Percentiles rank a stretch among this genome's conserved stretches.
Evolutionary conservation across 2,329 filamentous ascomycete genomes (phyloP).

Genomic region (Erysiphe pulchra): DNA sequence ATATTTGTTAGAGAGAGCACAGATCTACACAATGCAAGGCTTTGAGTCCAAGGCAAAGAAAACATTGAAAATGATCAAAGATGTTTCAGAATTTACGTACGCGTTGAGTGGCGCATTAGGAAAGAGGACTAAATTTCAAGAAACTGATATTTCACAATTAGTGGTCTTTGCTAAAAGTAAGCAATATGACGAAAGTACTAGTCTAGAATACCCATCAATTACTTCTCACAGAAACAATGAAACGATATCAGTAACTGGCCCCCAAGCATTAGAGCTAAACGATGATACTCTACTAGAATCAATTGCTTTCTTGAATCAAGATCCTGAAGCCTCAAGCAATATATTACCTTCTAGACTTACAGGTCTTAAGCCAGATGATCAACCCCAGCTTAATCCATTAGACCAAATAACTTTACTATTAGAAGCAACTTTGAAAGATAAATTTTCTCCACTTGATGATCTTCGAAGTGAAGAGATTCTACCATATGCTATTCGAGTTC

Average conservation of each 20-base stretch:
- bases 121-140: conserved; percentile 59
- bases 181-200: conserved; percentile 6
- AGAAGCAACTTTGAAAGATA: conserved; percentile 71
- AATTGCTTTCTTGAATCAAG: conserved; percentile 45
- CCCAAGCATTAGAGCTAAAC: conserved; percentile 54
- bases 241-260: conserved; percentile 16
- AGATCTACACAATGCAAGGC: conserved; percentile 64
- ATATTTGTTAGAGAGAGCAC: conserved; percentile 60
- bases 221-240: conserved; percentile 8
- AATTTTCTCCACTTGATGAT: conserved; percentile 55
- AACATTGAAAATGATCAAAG: conserved; percentile 42
- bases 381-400: conserved; percentile 57
- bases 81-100: conserved; percentile 48
- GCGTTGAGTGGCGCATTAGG: conserved; percentile 67
- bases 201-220: conserved; percentile 3
- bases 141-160: conserved; percentile 62
- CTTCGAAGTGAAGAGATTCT: conserved; percentile 83
- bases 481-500: conserved; percentile 69
- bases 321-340: conserved; percentile 14
- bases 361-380: conserved; percentile 46
- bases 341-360: conserved; percentile 35
- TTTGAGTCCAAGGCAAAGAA: conserved; percentile 49
- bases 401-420: conserved; percentile 82
- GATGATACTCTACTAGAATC: conserved; percentile 81
- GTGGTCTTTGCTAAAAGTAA: conserved; percentile 70